A percentile compares a stretch with the other conserved stretches of the same genome.
Evolutionary conservation across 495 filamentous ascomycete genomes (phyloP).

Genomic region (Aspergillus avenaceus): DNA sequence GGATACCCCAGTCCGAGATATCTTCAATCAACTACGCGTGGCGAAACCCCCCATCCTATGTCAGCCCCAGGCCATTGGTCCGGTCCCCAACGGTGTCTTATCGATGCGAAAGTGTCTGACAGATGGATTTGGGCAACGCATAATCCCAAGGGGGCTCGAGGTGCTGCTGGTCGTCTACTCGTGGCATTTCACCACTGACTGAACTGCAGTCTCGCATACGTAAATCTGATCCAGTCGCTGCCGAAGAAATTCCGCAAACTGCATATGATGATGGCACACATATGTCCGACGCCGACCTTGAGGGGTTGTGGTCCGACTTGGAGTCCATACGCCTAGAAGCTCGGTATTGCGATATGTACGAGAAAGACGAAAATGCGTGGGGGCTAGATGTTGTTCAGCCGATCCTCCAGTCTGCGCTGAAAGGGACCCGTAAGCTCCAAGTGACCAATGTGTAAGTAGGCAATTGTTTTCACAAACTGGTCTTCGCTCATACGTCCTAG

Average conservation of each 20-base stretch:
- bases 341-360: constrained; percentile 1
- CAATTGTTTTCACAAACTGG: neutral
- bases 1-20: too few relatives aligned
- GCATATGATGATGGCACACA: neutral
- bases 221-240: neutral
- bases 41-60: too few relatives aligned
- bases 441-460: neutral
- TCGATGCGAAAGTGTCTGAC: too few relatives aligned
- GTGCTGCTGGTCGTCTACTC: neutral
- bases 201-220: neutral
- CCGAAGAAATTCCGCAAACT: neutral
- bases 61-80: neutral
- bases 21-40: too few relatives aligned
- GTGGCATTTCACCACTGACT: neutral
- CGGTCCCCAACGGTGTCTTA: neutral
- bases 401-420: neutral
- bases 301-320: neutral
- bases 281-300: neutral
- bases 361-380: constrained; percentile 3
- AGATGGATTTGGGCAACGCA: neutral
- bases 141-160: neutral
- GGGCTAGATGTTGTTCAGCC: constrained; percentile 1
- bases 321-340: neutral
- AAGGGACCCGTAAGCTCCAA: neutral
- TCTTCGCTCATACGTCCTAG: neutral